Evolutionary conservation across 192 early-diverging fungal genomes (phyloP), one percentile per base, ranked within the genome.

Genomic region (Jimgerdemannia flammicorona): DNA sequence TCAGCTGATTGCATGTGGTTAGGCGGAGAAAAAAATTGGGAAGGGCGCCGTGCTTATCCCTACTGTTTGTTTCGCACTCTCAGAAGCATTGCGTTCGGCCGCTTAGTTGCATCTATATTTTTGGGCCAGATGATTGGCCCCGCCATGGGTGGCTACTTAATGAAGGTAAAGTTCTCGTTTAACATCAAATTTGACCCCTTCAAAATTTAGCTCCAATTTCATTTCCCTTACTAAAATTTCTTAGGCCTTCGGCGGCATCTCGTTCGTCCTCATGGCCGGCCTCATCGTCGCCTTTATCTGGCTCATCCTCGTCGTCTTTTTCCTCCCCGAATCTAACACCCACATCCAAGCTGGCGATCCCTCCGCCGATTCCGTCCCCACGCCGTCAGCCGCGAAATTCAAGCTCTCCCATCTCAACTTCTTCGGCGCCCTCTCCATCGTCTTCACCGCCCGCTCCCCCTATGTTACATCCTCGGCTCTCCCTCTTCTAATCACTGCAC

Each of bases 111-210:
- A 7, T 14, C 67, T 68, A n/a, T n/a, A 40, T 68, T 68, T 68
- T n/a, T 68, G 40, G 67, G 67, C 18, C 19, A 40, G 18, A 68
- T 41, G 29, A 41, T 68, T 68, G 67, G 67, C 19, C 67, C 67
- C n/a, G n/a, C 40, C 67, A 41, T 68, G n/a, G 67, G 67, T 9
- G 67, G 67, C 6, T 40, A 40, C 29, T 9, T 68, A 7, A 41
- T 41, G 29, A 68, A 68, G 67, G 76, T 77, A 66, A 20, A 29
- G 29, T 29, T 29, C 29, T 29, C 29, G 29, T 29, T n/a, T n/a
- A n/a, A n/a, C n/a, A n/a, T n/a, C n/a, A n/a, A n/a, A n/a, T n/a
- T n/a, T n/a, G n/a, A n/a, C n/a, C n/a, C n/a, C n/a, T n/a, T n/a
- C n/a, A n/a, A n/a, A n/a, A n/a, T n/a, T n/a, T n/a, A n/a, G n/a